Evolutionary conservation across 306 rosid species (phyloP), one percentile per base, ranked within the genome.

Genomic region (Lathyrus oleraceus): DNA sequence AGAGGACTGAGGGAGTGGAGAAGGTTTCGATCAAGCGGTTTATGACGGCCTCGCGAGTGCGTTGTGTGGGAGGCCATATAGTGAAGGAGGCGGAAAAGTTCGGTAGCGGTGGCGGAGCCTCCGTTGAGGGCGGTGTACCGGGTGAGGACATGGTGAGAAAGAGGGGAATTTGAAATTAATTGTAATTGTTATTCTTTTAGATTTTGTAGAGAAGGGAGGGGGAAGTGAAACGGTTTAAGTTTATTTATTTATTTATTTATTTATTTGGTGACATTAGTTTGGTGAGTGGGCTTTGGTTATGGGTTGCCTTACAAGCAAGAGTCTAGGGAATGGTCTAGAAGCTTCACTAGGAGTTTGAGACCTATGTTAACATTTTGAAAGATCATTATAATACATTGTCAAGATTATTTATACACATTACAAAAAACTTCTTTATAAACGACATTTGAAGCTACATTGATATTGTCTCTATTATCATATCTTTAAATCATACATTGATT

Each of bases 11-110:
- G 49, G 69, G 6, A 3, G 61, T 5, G 12, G 69, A 30, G 21
- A 60, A 32, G 5, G 69, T 71, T 2, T 71, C 25, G 69, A 71
- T 71, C 9, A 71, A 20, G 11, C 60, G 61, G 39, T 71, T 71
- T 11, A 45, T 13, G 16, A 71, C 69, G 61, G 61, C 69, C 12
- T 71, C 49, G 11, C 69, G 69, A 17, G 76, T 60, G 11, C 61
- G 39, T 65, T 71, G 49, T 2, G 61, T 60, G 13, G 76, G 76
- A 5, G 76, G 69, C 76, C 76, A 71, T 1, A 60, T 20, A 10
- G 6, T 44, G 69, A 45, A 32, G 38, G 38, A 45, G 35, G n/a
- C 27, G 30, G 12, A 7, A 20, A 27, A 11, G 14, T 27, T 13
- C 0, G 71, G 16, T 1, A 40, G 35, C 25, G 36, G 58, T 28